Percentiles rank a stretch among this genome's conserved stretches.
Evolutionary conservation across 2,329 filamentous ascomycete species (phyloP).

Genomic region (Fusarium sp.): DNA sequence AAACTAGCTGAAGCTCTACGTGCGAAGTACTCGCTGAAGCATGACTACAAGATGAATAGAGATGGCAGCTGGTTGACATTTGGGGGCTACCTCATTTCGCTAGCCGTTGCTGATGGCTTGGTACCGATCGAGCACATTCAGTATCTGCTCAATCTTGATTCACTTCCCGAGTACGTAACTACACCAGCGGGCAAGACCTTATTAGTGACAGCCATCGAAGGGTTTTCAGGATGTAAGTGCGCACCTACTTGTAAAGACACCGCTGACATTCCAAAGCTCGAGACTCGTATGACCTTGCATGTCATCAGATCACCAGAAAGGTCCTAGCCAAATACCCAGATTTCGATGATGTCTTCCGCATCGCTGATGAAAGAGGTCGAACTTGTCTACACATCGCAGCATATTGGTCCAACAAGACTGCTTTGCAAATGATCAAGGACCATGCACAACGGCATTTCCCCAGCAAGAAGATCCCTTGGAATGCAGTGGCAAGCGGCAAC

Average conservation of each 20-base stretch:
- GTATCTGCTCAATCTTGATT: background rate
- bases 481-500: background rate
- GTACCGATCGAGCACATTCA: background rate
- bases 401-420: background rate
- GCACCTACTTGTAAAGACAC: fast-evolving
- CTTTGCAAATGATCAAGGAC: background rate
- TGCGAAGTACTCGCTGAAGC: fast-evolving
- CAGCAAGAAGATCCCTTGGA: background rate
- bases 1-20: background rate
- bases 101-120: background rate
- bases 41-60: background rate
- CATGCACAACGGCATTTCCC: background rate
- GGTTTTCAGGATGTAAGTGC: background rate
- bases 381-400: background rate
- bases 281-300: background rate
- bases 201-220: background rate
- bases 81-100: background rate
- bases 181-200: fast-evolving
- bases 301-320: background rate
- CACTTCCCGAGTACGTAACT: background rate
- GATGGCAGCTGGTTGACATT: background rate
- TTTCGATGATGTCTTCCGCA: fast-evolving
- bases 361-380: background rate
- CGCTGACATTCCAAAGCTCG: background rate
- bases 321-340: background rate